phyloP scores from a whole-genome alignment of 169 alveolate species.

The Babesia bovis region DNA sequence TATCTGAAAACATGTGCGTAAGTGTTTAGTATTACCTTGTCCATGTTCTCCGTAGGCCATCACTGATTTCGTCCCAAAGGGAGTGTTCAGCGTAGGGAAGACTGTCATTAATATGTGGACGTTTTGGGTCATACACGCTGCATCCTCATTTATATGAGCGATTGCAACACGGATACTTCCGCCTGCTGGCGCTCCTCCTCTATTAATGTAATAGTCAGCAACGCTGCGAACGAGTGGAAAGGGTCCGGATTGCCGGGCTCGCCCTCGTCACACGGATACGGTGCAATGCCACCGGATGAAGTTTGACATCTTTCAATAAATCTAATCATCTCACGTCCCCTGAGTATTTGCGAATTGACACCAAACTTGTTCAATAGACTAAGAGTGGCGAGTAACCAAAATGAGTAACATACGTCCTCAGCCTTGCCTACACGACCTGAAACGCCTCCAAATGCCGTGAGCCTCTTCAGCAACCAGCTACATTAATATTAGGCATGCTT shows the following conservation, averaged over 20 bases:
- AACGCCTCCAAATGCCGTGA: conserved; percentile 59
- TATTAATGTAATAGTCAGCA: conserved; percentile 34
- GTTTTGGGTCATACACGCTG: conserved; percentile 2
- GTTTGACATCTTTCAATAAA: conserved; percentile 44
- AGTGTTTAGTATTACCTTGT: not conserved
- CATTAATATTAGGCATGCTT: not conserved
- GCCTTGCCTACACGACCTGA: conserved; percentile 74
- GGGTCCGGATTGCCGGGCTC: conserved; percentile 51
- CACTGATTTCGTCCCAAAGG: conserved; percentile 33
- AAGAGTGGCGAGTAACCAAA: conserved; percentile 74
- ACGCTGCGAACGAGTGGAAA: conserved; percentile 57
- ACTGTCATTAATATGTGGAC: conserved; percentile 1
- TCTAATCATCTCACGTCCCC: conserved; percentile 33
- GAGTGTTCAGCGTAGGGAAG: conserved; percentile 28
- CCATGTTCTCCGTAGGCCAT: not conserved
- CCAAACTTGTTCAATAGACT: conserved; percentile 17
- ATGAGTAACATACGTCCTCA: conserved; percentile 75
- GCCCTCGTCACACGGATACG: conserved; percentile 8
- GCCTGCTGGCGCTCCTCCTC: conserved; percentile 20
- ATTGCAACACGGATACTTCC: conserved; percentile 6
- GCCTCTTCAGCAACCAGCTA: conserved; percentile 58
- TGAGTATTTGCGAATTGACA: not conserved
- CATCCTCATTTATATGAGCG: conserved; percentile 17
- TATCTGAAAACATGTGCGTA: conserved; percentile 17
- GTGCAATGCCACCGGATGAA: conserved; percentile 53